A percentile compares a stretch with the other conserved stretches of the same genome.
These are phyloP conservation scores for Oxytropis ochrocephala DNA, from an alignment of 306 rosid species.

Conservation along the genomic window DNA sequence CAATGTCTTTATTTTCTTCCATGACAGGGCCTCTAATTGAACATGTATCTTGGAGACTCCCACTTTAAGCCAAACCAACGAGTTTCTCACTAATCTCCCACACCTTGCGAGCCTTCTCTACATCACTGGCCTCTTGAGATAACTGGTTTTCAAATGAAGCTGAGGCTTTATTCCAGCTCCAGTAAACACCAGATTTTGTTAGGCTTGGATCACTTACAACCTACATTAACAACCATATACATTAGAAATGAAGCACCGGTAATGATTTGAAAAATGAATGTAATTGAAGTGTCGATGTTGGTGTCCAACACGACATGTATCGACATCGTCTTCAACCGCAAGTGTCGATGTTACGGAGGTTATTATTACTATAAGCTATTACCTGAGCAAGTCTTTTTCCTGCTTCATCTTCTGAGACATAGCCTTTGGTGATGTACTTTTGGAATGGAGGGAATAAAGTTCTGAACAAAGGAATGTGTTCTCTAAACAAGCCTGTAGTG, in stretches of 20 bases:
- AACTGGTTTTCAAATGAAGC: slow-evolving; percentile 93
- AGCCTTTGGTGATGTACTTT: slow-evolving; percentile 93
- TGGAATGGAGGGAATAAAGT: slow-evolving; percentile 95
- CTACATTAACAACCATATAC: slow-evolving; percentile 33
- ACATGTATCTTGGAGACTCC: slow-evolving; percentile 1
- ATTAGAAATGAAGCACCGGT: neutral
- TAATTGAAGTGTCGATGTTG: no score
- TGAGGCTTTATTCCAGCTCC: slow-evolving; percentile 97
- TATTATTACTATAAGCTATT: neutral
- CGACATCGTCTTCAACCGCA: no score
- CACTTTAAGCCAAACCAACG: slow-evolving; percentile 72
- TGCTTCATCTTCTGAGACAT: slow-evolving; percentile 89
- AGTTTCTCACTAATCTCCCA: slow-evolving; percentile 97
- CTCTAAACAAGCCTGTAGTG: slow-evolving; percentile 93
- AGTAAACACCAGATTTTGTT: slow-evolving; percentile 94
- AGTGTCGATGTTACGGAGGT: no score
- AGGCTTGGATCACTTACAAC: slow-evolving; percentile 93
- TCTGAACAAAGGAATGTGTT: slow-evolving; percentile 94
- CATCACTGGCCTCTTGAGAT: slow-evolving; percentile 86
- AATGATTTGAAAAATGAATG: no score
- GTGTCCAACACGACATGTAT: no score
- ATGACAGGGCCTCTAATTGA: neutral
- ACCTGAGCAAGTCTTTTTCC: slow-evolving; percentile 99
- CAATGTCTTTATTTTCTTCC: slow-evolving; percentile 19
- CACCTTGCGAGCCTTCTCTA: slow-evolving; percentile 78